Conservation (phyloP, 768 basidiomycete species). For the Pleurotus salmoneostramineus region DNA sequence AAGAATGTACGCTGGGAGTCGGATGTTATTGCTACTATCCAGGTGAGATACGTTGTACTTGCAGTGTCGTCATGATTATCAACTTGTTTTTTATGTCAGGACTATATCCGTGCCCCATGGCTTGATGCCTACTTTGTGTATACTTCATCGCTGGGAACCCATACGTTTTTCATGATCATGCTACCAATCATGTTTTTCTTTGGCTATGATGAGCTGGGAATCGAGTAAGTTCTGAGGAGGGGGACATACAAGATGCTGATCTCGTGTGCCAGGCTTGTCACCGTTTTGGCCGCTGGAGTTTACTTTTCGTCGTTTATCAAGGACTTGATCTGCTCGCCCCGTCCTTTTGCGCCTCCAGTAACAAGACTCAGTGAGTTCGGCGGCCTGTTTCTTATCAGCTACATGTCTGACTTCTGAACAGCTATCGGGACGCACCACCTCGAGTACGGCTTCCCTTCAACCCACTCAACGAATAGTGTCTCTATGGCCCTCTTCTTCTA, state of each 20-base stretch:
- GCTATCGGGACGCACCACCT: conserved; percentile 78
- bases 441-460: conserved; percentile 95
- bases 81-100: conserved; percentile 24
- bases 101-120: conserved; percentile 55
- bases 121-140: conserved; percentile 84
- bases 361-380: conserved; percentile 70
- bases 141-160: conserved; percentile 75
- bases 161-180: conserved; percentile 91
- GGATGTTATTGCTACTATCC: conserved; percentile 56
- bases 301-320: conserved; percentile 87
- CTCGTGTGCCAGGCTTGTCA: conserved; percentile 46
- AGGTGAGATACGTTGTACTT: conserved; percentile 37
- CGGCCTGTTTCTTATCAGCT: conserved; percentile 18
- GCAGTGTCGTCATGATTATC: neutral
- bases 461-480: conserved; percentile 88
- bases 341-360: conserved; percentile 89
- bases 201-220: conserved; percentile 65
- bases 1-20: conserved; percentile 56
- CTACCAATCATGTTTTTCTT: conserved; percentile 90
- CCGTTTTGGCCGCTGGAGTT: conserved; percentile 74
- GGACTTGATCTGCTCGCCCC: conserved; percentile 85
- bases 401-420: conserved; percentile 17
- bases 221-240: conserved; percentile 57
- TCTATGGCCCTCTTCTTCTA: conserved; percentile 86
- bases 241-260: neutral